phyloP scores from a whole-genome alignment of 371 early-diverging fungal genomes.

The Mortierella sp. region DNA sequence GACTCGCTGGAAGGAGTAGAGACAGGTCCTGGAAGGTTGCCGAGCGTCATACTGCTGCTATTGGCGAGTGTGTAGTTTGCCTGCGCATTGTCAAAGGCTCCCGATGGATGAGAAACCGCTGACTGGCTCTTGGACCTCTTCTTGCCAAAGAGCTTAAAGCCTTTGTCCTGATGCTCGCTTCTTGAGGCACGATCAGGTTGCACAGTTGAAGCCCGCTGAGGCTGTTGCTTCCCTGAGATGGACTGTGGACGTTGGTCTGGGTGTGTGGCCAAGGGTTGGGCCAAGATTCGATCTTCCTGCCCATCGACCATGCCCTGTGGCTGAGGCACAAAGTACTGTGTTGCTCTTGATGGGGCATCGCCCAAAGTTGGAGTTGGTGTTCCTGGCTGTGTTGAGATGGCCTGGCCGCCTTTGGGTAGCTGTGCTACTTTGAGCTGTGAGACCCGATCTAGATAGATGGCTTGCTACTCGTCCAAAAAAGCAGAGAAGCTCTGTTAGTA shows the following conservation, averaged over 20 bases:
- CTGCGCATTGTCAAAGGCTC: not conserved
- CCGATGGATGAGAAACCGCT: conserved; percentile 5
- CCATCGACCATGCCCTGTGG: conserved; percentile 7
- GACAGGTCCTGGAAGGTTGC: no score
- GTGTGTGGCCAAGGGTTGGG: not conserved
- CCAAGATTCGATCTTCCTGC: conserved; percentile 16
- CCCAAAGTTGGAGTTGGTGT: not conserved
- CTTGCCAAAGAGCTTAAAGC: conserved; percentile 15
- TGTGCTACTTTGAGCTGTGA: conserved; percentile 23
- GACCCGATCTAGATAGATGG: conserved; percentile 44
- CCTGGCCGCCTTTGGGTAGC: not conserved
- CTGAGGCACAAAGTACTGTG: no score
- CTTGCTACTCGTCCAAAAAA: conserved; percentile 24
- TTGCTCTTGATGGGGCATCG: not conserved
- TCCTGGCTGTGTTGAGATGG: not conserved
- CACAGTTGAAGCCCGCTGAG: conserved; percentile 9
- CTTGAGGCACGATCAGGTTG: not conserved
- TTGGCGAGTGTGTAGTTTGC: conserved; percentile 3
- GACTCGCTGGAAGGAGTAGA: no score
- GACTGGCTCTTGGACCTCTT: conserved; percentile 31
- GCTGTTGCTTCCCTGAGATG: conserved; percentile 13
- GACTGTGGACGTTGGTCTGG: not conserved
- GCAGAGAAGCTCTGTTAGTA: not conserved
- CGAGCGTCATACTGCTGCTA: not conserved
- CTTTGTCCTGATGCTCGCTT: conserved; percentile 2